Conservation (phyloP, 2,329 filamentous ascomycete species). For the Aspergillus fructus region DNA sequence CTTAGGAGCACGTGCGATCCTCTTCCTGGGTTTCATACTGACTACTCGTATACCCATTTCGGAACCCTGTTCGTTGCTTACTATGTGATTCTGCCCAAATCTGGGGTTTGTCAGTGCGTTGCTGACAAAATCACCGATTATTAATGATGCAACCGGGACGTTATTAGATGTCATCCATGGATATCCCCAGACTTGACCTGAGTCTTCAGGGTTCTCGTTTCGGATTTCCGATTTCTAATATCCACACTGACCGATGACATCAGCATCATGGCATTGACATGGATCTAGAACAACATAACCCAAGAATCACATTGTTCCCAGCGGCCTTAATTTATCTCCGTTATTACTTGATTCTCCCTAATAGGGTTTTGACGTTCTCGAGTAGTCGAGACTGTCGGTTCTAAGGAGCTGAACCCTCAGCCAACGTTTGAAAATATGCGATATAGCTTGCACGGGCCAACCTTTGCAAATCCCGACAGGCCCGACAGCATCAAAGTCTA, state of each 20-base stretch:
- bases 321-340: background rate
- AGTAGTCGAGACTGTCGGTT: no score
- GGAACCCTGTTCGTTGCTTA: background rate
- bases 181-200: background rate
- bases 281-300: background rate
- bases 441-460: no score
- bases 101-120: background rate
- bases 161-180: background rate
- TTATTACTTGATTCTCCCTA: background rate
- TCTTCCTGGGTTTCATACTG: background rate
- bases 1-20: background rate
- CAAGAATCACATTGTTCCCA: background rate
- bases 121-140: background rate
- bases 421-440: no score
- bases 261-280: background rate
- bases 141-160: background rate
- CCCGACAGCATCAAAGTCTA: no score
- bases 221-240: background rate
- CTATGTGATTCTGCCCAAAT: background rate
- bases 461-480: background rate
- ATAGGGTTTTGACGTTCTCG: background rate
- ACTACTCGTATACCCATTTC: background rate
- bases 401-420: no score
- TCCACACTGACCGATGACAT: background rate
- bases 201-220: background rate